These are phyloP conservation scores for Apophysomyces trapeziformis DNA, from an alignment of 371 early-diverging fungal genomes.

Conservation along the genomic window DNA sequence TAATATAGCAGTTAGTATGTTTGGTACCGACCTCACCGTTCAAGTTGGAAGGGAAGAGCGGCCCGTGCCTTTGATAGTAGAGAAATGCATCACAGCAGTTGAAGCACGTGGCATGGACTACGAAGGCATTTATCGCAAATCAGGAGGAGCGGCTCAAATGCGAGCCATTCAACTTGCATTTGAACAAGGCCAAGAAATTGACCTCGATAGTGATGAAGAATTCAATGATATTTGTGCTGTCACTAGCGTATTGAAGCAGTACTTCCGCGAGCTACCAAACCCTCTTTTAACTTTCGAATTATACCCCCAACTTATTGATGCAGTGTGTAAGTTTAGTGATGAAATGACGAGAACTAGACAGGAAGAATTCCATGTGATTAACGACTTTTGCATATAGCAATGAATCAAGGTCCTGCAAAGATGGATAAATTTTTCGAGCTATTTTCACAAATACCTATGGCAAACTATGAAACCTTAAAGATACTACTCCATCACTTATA, in stretches of 20 bases:
- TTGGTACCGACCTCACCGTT: slow-evolving; percentile 24
- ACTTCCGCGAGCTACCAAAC: slow-evolving; percentile 84
- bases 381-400: slow-evolving; percentile 5
- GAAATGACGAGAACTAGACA: not conserved
- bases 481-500: slow-evolving; percentile 68
- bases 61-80: slow-evolving; percentile 70
- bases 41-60: slow-evolving; percentile 17
- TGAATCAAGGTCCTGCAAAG: slow-evolving; percentile 14
- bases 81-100: slow-evolving; percentile 73
- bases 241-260: slow-evolving; percentile 89
- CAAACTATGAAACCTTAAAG: slow-evolving; percentile 61
- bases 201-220: slow-evolving; percentile 43
- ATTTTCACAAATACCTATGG: slow-evolving; percentile 40
- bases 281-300: slow-evolving; percentile 82
- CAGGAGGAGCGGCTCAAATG: slow-evolving; percentile 77
- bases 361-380: not conserved
- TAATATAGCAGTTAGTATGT: slow-evolving; percentile 12
- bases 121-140: slow-evolving; percentile 88
- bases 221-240: slow-evolving; percentile 63
- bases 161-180: slow-evolving; percentile 51
- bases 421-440: slow-evolving; percentile 17
- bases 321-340: slow-evolving; percentile 35
- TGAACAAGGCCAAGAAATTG: slow-evolving; percentile 42
- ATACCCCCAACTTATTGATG: slow-evolving; percentile 71
- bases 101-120: slow-evolving; percentile 59